Percentiles rank a stretch among this genome's conserved stretches.
phyloP scores from a whole-genome alignment of 225 moss, liverwort and hornwort species.

The Marchantia paleacea region DNA sequence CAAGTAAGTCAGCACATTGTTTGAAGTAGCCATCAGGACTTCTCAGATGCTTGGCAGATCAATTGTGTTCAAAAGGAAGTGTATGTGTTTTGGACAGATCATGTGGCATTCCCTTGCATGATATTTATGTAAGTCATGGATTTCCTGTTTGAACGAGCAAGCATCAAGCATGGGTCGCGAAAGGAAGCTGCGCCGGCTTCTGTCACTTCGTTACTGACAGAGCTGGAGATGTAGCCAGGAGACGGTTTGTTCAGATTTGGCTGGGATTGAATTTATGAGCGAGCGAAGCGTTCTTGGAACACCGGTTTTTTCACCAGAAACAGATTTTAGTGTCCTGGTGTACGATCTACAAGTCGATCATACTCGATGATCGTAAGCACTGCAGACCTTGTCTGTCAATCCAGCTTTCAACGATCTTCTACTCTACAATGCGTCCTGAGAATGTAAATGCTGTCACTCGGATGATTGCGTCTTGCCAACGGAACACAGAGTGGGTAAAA shows the following conservation, averaged over 20 bases:
- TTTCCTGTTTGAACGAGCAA: not conserved
- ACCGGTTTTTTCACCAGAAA: not conserved
- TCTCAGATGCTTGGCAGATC: not conserved
- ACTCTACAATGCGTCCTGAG: too few relatives aligned
- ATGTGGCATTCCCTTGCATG: not conserved
- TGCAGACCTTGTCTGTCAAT: not conserved
- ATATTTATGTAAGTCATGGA: not conserved
- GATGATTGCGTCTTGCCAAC: not conserved
- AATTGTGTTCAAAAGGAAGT: not conserved
- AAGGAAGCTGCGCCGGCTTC: not conserved
- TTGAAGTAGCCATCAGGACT: not conserved
- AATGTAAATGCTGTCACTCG: not conserved
- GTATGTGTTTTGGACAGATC: not conserved
- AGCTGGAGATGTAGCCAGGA: not conserved
- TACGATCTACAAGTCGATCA: not conserved
- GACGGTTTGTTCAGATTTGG: too few relatives aligned
- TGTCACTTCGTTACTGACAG: not conserved
- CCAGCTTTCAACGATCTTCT: not conserved
- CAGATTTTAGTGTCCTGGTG: not conserved
- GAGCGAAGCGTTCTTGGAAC: not conserved
- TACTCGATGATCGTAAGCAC: not conserved
- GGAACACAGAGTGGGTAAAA: not conserved
- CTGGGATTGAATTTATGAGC: not conserved
- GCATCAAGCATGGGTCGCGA: not conserved
- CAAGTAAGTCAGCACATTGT: constrained; percentile 50